Evolutionary conservation across 1,284 basidiomycete species (phyloP), one percentile per base, ranked within the genome.

Genomic region (Cryptococcus sp.): DNA sequence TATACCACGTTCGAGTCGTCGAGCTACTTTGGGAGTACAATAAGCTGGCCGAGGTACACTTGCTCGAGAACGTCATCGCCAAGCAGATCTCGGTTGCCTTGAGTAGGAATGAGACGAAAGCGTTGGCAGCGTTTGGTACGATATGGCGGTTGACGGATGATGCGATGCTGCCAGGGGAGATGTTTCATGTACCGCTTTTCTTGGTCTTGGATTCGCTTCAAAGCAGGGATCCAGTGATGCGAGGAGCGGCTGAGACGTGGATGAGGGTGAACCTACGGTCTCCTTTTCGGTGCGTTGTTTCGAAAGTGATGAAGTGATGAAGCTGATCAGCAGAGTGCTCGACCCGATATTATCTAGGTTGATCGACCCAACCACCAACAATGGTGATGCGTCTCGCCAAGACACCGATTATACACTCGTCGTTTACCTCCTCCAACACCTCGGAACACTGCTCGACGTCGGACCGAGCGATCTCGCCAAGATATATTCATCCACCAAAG

Each of bases 141-240:
- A 75, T 97, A 5, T 98, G 94, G 94, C 80, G 90, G 50, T 73
- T 92, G 51, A 86, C 85, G 43, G 92, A 95, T 66, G 93, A 95
- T 60, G 78, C 79, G 43, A 74, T 83, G 49, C 74, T 85, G 0
- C 90, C 89, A 31, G 90, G 90, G 0, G 85, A 87, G 62, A 78
- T 79, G 25, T 82, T 94, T 62, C 85, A 85, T 58, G 77, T 86
- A 0, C 93, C 93, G 0, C 80, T 97, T 79, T 84, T 92, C 76
- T 81, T 85, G 42, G 81, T 95, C 12, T 74, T 98, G 35, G 91
- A 95, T 64, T 82, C 83, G 0, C 73, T 97, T 33, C 84, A 83
- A 61, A 83, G 78, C 45, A 82, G 84, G 18, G 83, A 90, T 61
- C 84, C 88, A 1, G 75, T 76, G 48, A 70, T 86, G 16, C 82